Evolutionary conservation across 495 filamentous ascomycete species (phyloP).

Genomic region (Trichoderma orchidacearum): DNA sequence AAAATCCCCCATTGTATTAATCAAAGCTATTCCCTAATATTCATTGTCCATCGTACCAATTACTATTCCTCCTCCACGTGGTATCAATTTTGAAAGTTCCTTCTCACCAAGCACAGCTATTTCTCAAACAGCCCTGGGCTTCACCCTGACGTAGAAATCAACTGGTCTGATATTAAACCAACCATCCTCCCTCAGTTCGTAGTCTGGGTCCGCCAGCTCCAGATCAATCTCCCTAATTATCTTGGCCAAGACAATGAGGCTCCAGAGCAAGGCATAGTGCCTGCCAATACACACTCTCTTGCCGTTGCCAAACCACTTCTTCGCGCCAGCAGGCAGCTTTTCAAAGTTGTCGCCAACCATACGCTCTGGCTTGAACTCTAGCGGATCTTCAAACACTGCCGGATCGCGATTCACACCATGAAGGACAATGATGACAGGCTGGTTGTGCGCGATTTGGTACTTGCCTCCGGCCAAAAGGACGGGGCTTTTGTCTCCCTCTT

Average conservation of each 20-base stretch:
- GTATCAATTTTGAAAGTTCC: neutral
- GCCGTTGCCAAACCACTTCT: conserved; percentile 62
- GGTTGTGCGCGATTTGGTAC: conserved; percentile 48
- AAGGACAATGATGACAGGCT: conserved; percentile 47
- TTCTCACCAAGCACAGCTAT: too few species aligned
- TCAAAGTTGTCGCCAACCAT: conserved; percentile 53
- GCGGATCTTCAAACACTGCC: conserved; percentile 46
- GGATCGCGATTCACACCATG: conserved; percentile 54
- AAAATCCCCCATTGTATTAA: too few species aligned
- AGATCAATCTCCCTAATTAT: conserved; percentile 52
- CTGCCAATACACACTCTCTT: conserved; percentile 53
- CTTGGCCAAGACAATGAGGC: conserved; percentile 36
- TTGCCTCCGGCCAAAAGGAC: conserved; percentile 43
- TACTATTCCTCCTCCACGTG: too few species aligned
- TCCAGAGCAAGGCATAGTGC: conserved; percentile 56
- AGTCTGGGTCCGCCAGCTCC: conserved; percentile 38
- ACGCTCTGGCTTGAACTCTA: conserved; percentile 50
- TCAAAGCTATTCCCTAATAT: too few species aligned
- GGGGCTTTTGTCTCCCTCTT: conserved; percentile 27
- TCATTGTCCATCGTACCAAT: too few species aligned
- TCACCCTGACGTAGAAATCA: conserved; percentile 24
- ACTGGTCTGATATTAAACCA: conserved; percentile 33
- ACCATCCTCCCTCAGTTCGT: conserved; percentile 37
- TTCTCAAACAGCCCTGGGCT: conserved; percentile 12
- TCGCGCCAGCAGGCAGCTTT: conserved; percentile 40